Base-by-base conservation (phyloP, 805 yeast species). In the Kodamaea neixiangensis region DNA sequence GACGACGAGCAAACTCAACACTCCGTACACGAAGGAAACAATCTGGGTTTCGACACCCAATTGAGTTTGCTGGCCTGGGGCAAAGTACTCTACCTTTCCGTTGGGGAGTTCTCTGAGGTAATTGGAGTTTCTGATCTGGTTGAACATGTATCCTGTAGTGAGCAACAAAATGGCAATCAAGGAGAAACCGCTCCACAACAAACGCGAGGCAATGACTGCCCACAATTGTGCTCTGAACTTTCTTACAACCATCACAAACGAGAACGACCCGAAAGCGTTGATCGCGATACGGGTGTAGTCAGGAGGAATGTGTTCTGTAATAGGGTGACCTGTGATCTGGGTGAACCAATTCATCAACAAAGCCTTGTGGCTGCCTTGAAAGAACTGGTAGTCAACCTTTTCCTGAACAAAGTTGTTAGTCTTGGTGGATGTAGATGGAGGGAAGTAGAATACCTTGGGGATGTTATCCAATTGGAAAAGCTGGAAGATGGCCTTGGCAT, bases 61-160 rank as follows among this genome's bases (percentile, higher is more conserved):
- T 68, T 94, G 99, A 46, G 72, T 73, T 62, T 86, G 88, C 60
- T 87, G 91, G 33, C 90, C 90, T 3, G 76, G 73, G 2, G 65
- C 54, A 53, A 78, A 67, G 56, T 76, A 79, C 7, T 64, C 64
- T 3, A 62, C 64, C 1, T 53, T 48, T 7, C 80, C 80, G 43
- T 76, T 65, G 7, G 56, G 61, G 19, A 64, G 68, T 31, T 72
- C 76, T 56, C 78, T 77, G 39, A 85, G 74, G 63, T 85, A 88
- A 69, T 78, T 91, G 5, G 85, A 77, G 35, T 80, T 79, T 67
- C 97, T 82, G 55, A 94, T 94, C 58, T 81, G 80, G 67, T 90
- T 92, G 79, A 83, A 94, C 99, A 94, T 94, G 71, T 91, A 87
- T 14, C 99, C 99, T 6, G 93, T 76, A 44, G 81, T 83, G 75